A percentile compares a stretch with the other conserved stretches of the same genome.
phyloP scores from a whole-genome alignment of 129 eudicot genomes.

The Helianthus tuberosus region DNA sequence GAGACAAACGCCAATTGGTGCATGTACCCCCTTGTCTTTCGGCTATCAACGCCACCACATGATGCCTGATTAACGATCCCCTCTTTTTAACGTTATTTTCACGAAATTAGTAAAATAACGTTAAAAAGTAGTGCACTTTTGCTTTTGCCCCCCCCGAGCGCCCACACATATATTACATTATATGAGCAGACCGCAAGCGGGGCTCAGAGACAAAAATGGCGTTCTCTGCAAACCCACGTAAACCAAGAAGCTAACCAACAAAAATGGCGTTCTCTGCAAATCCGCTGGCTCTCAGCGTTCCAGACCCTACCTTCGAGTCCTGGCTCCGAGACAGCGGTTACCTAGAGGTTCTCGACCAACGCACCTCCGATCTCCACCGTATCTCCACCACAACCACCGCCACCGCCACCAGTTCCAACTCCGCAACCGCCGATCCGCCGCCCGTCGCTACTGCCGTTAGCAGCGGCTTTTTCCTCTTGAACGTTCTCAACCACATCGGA shows the following conservation, averaged over 20 bases:
- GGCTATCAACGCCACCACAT: too few relatives aligned
- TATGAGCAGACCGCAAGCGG: too few relatives aligned
- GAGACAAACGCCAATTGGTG: too few relatives aligned
- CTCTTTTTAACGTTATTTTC: too few relatives aligned
- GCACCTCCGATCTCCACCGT: conserved; percentile 88
- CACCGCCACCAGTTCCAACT: conserved; percentile 28
- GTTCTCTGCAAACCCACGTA: background rate
- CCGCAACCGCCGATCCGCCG: conserved; percentile 31
- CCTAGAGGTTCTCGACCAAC: conserved; percentile 90
- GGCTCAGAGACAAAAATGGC: too few relatives aligned
- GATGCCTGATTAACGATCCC: too few relatives aligned
- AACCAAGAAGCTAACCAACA: conserved; percentile 12
- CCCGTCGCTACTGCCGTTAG: conserved; percentile 35
- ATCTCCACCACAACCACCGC: conserved; percentile 51
- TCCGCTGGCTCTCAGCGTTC: conserved; percentile 91
- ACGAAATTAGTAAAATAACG: too few relatives aligned
- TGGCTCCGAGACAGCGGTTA: conserved; percentile 97
- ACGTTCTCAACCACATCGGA: conserved; percentile 43
- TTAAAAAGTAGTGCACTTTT: too few relatives aligned
- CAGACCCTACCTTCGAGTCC: conserved; percentile 83
- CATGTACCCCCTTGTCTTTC: too few relatives aligned
- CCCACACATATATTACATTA: too few relatives aligned
- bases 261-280: conserved; percentile 74
- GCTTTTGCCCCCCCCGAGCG: too few relatives aligned
- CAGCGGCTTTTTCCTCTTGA: conserved; percentile 39